phyloP scores from a whole-genome alignment of 805 yeast species.

The Kazachstania psychrophila region DNA sequence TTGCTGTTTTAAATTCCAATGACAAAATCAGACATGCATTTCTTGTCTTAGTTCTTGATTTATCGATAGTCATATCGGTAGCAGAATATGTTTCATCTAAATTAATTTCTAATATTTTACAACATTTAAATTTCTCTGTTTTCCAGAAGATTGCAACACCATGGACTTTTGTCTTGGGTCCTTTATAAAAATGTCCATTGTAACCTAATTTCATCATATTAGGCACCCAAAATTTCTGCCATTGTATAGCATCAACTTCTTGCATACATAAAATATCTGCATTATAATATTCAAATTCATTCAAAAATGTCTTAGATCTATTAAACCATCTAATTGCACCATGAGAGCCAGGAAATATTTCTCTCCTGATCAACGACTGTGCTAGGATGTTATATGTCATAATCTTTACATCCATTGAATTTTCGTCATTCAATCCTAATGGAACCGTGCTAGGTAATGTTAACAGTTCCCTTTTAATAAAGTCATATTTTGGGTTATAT shows the following conservation, averaged over 20 bases:
- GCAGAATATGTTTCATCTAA: too few relatives aligned
- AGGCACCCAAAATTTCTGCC: conserved; percentile 51
- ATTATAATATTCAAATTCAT: conserved; percentile 56
- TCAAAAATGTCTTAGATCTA: conserved; percentile 52
- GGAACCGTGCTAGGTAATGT: conserved; percentile 15
- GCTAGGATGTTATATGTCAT: conserved; percentile 81
- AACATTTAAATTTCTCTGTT: conserved; percentile 31
- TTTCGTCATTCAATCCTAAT: neutral
- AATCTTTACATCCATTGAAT: conserved; percentile 34
- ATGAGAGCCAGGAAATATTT: conserved; percentile 71
- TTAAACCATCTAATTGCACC: conserved; percentile 66
- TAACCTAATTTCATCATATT: conserved; percentile 48
- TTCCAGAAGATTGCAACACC: conserved; percentile 69
- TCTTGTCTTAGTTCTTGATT: conserved; percentile 49
- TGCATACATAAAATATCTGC: conserved; percentile 75
- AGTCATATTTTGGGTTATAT: conserved; percentile 1
- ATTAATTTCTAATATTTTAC: neutral
- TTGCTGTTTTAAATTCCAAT: conserved; percentile 39
- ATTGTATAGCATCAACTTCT: conserved; percentile 69
- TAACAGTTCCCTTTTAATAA: conserved; percentile 12
- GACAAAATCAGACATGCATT: conserved; percentile 60
- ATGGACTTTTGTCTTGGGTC: conserved; percentile 47
- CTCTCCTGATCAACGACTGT: conserved; percentile 71
- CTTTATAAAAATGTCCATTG: conserved; percentile 42
- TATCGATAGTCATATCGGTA: too few relatives aligned